These are phyloP conservation scores for Paraphoma chrysanthemicola DNA, from an alignment of 2,329 filamentous ascomycete species.

Conservation along the genomic window DNA sequence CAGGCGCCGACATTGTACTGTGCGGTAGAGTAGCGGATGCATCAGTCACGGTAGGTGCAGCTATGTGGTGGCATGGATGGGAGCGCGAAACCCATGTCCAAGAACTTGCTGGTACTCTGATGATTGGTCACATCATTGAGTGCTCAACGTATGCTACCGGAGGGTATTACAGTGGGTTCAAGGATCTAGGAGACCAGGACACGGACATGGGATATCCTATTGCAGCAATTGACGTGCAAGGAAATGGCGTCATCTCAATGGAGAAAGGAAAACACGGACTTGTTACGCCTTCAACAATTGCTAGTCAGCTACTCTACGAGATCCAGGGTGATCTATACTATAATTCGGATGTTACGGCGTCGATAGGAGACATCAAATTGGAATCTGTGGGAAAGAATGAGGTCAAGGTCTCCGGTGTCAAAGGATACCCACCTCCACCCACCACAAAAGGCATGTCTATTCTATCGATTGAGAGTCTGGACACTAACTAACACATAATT, in stretches of 20 bases:
- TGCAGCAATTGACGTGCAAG: conserved; percentile 53
- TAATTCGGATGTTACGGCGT: conserved; percentile 51
- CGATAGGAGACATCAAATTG: conserved; percentile 41
- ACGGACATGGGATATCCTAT: conserved; percentile 51
- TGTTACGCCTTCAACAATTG: conserved; percentile 40
- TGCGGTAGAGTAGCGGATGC: conserved; percentile 33
- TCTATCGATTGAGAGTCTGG: not conserved
- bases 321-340: conserved; percentile 52
- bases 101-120: conserved; percentile 56
- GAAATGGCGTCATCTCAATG: conserved; percentile 48
- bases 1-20: conserved; percentile 32
- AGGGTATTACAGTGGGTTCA: conserved; percentile 43
- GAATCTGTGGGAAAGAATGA: conserved; percentile 36
- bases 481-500: not conserved
- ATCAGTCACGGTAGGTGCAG: conserved; percentile 57
- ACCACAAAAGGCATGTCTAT: conserved; percentile 39
- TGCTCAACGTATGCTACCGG: conserved; percentile 35
- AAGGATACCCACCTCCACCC: conserved; percentile 32
- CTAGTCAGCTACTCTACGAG: conserved; percentile 51
- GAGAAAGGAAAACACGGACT: conserved; percentile 42
- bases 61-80: conserved; percentile 63
- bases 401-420: conserved; percentile 43
- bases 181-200: conserved; percentile 30
- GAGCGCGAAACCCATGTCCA: conserved; percentile 52
- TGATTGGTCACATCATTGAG: conserved; percentile 40